Percentiles rank a stretch among this genome's conserved stretches.
Evolutionary conservation across 768 basidiomycete species (phyloP).

Genomic region (Hericium alpestre): DNA sequence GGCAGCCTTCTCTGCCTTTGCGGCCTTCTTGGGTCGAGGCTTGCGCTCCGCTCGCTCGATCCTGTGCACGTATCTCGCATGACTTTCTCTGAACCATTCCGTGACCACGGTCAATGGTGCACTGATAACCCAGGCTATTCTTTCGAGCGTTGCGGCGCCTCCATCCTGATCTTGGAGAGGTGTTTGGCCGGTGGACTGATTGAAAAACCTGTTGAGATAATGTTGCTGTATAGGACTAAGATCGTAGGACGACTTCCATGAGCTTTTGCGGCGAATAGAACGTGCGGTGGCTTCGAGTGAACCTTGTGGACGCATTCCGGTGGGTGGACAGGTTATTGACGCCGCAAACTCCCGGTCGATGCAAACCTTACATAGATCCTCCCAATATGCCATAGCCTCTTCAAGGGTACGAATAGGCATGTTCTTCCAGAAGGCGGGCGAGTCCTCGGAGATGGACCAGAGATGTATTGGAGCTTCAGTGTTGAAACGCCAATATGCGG

Average conservation of each 20-base stretch:
- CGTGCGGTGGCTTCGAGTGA: conserved; percentile 26
- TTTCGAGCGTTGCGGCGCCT: conserved; percentile 28
- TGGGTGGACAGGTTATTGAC: background rate
- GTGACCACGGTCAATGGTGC: conserved; percentile 42
- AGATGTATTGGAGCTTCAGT: conserved; percentile 44
- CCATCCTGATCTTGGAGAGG: conserved; percentile 40
- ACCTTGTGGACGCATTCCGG: conserved; percentile 13
- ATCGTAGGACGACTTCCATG: conserved; percentile 54
- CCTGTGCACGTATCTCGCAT: conserved; percentile 29
- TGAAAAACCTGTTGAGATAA: conserved; percentile 46
- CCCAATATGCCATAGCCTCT: conserved; percentile 47
- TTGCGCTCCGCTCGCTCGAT: conserved; percentile 19
- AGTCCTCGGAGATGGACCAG: conserved; percentile 43
- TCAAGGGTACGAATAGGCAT: conserved; percentile 28
- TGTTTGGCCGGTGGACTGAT: conserved; percentile 30
- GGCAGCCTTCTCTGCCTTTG: conserved; percentile 17
- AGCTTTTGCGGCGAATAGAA: conserved; percentile 45
- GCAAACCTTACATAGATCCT: conserved; percentile 38
- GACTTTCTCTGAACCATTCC: conserved; percentile 32
- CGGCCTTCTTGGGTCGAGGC: conserved; percentile 14
- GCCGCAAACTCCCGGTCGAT: conserved; percentile 23
- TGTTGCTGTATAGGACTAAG: conserved; percentile 60
- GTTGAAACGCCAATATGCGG: conserved; percentile 57
- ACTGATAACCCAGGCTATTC: conserved; percentile 42
- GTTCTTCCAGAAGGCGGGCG: conserved; percentile 46